Evolutionary conservation across 1,139 yeast genomes (phyloP).

Genomic region (Diutina rugosa): DNA sequence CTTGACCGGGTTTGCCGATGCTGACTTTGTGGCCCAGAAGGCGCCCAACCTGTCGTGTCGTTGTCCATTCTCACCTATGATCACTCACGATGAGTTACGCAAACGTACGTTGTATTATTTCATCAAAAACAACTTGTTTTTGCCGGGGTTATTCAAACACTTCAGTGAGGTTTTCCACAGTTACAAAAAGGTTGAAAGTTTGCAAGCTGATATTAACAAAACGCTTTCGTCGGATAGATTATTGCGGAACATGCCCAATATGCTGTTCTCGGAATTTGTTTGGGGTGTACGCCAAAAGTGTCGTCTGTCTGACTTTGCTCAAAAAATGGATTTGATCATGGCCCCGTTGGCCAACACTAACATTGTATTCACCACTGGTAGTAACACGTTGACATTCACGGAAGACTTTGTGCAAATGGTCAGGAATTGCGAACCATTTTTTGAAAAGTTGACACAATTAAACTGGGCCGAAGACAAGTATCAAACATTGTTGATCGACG

Average conservation of each 20-base stretch:
- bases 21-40: neutral
- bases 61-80: neutral
- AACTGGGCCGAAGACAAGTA: neutral
- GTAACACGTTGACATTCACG: neutral
- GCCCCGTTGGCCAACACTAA: neutral
- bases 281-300: conserved; percentile 1
- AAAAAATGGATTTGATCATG: neutral
- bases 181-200: neutral
- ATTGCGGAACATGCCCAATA: neutral
- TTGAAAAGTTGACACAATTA: neutral
- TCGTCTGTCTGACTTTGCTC: neutral
- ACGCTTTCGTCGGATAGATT: neutral
- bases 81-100: neutral
- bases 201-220: conserved; percentile 1
- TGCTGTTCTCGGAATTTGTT: neutral
- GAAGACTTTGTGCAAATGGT: conserved; percentile 2
- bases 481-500: neutral
- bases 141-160: conserved; percentile 1
- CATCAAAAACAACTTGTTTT: neutral
- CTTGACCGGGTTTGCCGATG: neutral
- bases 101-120: conserved; percentile 1
- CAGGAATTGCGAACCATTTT: neutral
- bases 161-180: neutral
- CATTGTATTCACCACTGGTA: neutral
- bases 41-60: neutral